Conservation (phyloP, 1,284 basidiomycete genomes). For the Puccinia coronata region DNA sequence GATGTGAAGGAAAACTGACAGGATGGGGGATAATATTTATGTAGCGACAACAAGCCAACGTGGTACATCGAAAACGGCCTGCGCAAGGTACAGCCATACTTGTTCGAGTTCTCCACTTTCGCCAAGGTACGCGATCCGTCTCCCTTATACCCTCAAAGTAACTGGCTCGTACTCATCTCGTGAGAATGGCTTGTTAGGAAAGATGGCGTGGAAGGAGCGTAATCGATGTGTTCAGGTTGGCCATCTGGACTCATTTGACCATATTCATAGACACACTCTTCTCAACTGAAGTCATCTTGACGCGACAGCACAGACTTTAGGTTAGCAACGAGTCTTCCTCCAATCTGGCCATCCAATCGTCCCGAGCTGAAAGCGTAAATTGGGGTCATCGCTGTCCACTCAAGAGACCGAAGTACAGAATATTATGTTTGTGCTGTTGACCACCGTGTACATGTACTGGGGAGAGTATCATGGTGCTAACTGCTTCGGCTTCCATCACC, state of each 20-base stretch:
- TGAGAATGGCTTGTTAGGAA: slow-evolving; percentile 46
- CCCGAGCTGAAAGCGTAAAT: neutral
- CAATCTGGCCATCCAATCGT: neutral
- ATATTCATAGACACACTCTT: neutral
- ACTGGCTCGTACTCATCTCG: neutral
- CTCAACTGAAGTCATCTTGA: neutral
- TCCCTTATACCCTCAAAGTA: neutral
- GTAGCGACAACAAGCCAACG: slow-evolving; percentile 38
- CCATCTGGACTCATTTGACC: no score
- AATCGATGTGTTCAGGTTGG: slow-evolving; percentile 48
- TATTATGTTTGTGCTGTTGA: slow-evolving; percentile 43
- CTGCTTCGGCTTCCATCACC: neutral
- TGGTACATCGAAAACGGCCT: slow-evolving; percentile 49
- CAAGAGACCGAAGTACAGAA: slow-evolving; percentile 49
- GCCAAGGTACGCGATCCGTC: slow-evolving; percentile 28
- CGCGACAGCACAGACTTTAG: slow-evolving; percentile 43
- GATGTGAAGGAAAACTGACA: neutral
- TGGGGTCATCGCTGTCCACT: neutral
- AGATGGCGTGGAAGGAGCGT: slow-evolving; percentile 44
- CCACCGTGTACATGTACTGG: neutral
- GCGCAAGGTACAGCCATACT: slow-evolving; percentile 41
- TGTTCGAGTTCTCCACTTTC: slow-evolving; percentile 45
- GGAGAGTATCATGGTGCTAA: neutral
- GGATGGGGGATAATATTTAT: neutral
- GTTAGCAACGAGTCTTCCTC: slow-evolving; percentile 7